Evolutionary conservation across 345 rosid genomes (phyloP), one percentile per base, ranked within the genome.

Genomic region (Bruguiera parviflora): DNA sequence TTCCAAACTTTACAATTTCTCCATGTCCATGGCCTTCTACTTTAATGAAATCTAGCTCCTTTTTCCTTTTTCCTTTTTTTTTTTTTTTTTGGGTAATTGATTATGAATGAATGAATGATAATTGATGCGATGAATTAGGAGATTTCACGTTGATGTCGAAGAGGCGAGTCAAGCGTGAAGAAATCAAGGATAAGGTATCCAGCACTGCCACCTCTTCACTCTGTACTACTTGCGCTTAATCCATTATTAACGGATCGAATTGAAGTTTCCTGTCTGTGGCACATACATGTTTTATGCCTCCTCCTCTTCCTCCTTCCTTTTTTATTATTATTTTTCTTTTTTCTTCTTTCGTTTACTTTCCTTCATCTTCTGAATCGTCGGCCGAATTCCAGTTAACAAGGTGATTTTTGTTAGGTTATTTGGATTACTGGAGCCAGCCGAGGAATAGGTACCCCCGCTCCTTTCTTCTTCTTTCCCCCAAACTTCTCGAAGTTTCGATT

Each of bases 361-460:
- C 8, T 72, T 28, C 16, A 39, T 29, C 60, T 56, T 27, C 19
- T 33, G 49, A 43, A 43, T 43, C 16, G 0, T 9, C 13, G 2
- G 3, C 1, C 15, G 49, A 43, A 43, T 43, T 43, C 5, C 49
- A 13, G 15, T 15, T 43, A 13, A 43, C 18, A 13, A 43, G 49
- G 16, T 43, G 8, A 11, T 3, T 43, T 43, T 43, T 43, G 16
- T 25, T 63, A 89, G 98, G 97, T 94, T 25, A 79, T 91, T 27
- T 94, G 98, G 98, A 88, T 94, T 59, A 94, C 98, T 58, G 97
- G 98, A 16, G 96, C 97, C 33, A 91, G 98, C 75, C 92, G 98
- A 31, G 98, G 98, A 63, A 94, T 94, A 29, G 98, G 98, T 90
- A 83, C 58, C 15, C 15, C 19, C 31, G 37, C 18, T 15, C 18